phyloP scores from a whole-genome alignment of 1,139 yeast genomes.

The Ogataea hybrid region DNA sequence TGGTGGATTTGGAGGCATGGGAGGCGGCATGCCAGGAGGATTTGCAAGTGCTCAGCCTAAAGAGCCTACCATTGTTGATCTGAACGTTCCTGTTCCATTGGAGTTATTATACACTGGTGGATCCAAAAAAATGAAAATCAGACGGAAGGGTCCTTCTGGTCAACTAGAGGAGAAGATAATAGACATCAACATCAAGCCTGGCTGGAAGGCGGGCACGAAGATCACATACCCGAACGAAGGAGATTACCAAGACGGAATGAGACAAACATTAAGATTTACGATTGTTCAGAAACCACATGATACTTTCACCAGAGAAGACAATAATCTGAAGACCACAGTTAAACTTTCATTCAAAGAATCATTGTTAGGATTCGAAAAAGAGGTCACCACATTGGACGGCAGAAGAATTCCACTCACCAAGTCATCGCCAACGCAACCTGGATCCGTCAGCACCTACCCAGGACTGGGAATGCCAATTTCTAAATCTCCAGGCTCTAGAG shows the following conservation, averaged over 20 bases:
- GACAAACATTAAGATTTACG: constrained; percentile 89
- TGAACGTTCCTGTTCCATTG: constrained; percentile 76
- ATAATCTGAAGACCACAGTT: constrained; percentile 68
- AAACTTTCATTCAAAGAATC: constrained; percentile 85
- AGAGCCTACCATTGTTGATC: constrained; percentile 70
- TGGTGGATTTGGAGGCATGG: constrained; percentile 22
- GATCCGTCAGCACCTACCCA: constrained; percentile 74
- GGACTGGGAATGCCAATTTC: constrained; percentile 95
- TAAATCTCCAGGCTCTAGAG: constrained; percentile 76
- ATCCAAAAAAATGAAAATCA: constrained; percentile 85
- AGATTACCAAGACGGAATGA: constrained; percentile 81
- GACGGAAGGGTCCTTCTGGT: constrained; percentile 71
- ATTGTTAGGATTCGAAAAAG: constrained; percentile 77
- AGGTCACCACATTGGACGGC: constrained; percentile 83
- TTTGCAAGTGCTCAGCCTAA: constrained; percentile 38
- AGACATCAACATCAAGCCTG: constrained; percentile 79
- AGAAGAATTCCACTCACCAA: constrained; percentile 77
- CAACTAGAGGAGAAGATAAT: constrained; percentile 71
- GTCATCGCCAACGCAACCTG: constrained; percentile 81
- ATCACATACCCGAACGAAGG: constrained; percentile 89
- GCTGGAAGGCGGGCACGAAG: constrained; percentile 98
- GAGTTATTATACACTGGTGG: constrained; percentile 84
- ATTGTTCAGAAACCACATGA: constrained; percentile 84
- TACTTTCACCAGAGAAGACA: constrained; percentile 68
- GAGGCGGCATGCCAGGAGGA: constrained; percentile 45